These are phyloP conservation scores for Corchorus capsularis DNA, from an alignment of 345 rosid species.

Conservation along the genomic window DNA sequence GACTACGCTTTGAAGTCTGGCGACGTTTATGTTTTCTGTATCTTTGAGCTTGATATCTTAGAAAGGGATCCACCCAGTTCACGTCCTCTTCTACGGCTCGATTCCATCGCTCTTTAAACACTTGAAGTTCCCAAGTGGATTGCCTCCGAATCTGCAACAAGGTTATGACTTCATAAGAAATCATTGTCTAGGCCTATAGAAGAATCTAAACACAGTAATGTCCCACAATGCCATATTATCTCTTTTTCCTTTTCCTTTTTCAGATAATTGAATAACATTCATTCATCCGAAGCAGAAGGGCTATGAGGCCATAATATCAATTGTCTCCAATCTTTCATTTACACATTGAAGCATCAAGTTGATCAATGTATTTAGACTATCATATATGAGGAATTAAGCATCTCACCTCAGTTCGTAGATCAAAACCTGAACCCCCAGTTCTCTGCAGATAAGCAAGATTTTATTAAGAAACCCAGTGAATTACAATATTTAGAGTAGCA, in stretches of 20 bases:
- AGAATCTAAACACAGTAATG: background rate
- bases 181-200: background rate
- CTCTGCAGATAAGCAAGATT: slow-evolving; percentile 36
- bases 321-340: background rate
- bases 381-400: background rate
- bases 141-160: slow-evolving; percentile 80
- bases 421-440: slow-evolving; percentile 37
- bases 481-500: background rate
- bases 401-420: slow-evolving; percentile 70
- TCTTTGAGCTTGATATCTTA: slow-evolving; percentile 13
- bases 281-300: background rate
- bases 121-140: slow-evolving; percentile 81
- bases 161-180: background rate
- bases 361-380: background rate
- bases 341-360: background rate
- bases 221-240: background rate
- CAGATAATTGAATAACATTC: background rate
- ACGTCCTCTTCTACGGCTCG: slow-evolving; percentile 65
- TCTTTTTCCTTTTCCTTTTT: background rate
- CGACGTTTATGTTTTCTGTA: slow-evolving; percentile 33
- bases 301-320: background rate
- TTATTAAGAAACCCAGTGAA: slow-evolving; percentile 9
- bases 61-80: slow-evolving; percentile 72
- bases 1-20: slow-evolving; percentile 12
- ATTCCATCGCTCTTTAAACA: slow-evolving; percentile 78